Conservation (phyloP, 139 green algal species). For the Chlamydomonas sphaeroides region DNA sequence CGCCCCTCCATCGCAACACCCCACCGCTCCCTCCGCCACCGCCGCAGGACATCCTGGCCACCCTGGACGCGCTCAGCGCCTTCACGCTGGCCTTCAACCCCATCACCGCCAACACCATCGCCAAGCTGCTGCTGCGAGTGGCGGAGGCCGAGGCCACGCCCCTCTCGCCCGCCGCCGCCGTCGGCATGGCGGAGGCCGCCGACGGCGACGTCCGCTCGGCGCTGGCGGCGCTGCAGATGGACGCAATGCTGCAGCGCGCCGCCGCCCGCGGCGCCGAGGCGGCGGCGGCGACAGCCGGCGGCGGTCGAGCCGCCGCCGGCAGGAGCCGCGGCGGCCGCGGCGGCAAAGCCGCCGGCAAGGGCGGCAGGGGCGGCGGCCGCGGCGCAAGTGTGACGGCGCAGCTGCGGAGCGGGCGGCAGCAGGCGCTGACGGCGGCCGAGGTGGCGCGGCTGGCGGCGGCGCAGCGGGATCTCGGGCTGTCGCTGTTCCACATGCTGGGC, state of each 20-base stretch:
- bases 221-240: constrained; percentile 57
- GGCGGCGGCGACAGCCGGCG: not conserved
- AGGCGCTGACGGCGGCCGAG: constrained; percentile 12
- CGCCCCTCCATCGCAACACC: no score
- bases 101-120: constrained; percentile 60
- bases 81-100: constrained; percentile 76
- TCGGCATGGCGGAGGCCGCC: constrained; percentile 47
- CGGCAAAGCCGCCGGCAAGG: not conserved
- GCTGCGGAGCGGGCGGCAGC: not conserved
- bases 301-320: not conserved
- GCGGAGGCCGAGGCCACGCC: constrained; percentile 35
- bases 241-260: constrained; percentile 4
- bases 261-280: not conserved
- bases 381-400: not conserved
- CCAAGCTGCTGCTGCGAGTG: constrained; percentile 43
- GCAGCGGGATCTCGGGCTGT: constrained; percentile 65
- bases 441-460: constrained; percentile 17
- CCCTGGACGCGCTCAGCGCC: constrained; percentile 57
- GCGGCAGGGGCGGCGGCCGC: not conserved
- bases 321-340: not conserved
- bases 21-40: no score
- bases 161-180: constrained; percentile 39
- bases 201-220: constrained; percentile 61
- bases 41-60: constrained; percentile 66
- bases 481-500: constrained; percentile 81